A percentile compares a stretch with the other conserved stretches of the same genome.
Evolutionary conservation across 108 stramenopile genomes (phyloP).

Genomic region (Cyclotella choctawhatcheeana): DNA sequence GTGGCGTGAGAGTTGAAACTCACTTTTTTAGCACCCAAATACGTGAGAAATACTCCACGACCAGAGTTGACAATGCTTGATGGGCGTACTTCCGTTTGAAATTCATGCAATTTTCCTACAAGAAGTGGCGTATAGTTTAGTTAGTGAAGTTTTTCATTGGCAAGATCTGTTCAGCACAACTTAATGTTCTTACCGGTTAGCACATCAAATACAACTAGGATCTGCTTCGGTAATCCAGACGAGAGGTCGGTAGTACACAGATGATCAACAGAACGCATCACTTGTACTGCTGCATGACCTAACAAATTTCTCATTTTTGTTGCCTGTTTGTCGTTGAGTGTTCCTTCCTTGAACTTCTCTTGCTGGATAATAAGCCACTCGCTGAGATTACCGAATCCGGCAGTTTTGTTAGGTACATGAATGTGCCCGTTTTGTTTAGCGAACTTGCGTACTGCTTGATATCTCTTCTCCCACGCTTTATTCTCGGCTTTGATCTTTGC

Average conservation of each 20-base stretch:
- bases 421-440: slow-evolving; percentile 2
- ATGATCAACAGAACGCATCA: slow-evolving; percentile 22
- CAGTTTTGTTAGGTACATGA: neutral
- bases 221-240: slow-evolving; percentile 17
- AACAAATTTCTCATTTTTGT: neutral
- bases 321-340: neutral
- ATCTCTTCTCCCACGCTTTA: neutral
- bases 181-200: slow-evolving; percentile 9
- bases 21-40: slow-evolving; percentile 58
- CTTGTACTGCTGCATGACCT: neutral
- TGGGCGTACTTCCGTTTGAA: slow-evolving; percentile 44
- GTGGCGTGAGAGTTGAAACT: neutral
- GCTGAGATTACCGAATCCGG: neutral
- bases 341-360: neutral
- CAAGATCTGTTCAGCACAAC: neutral
- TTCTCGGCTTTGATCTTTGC: neutral
- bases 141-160: too few species aligned
- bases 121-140: too few species aligned
- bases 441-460: slow-evolving; percentile 5
- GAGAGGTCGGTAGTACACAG: slow-evolving; percentile 19
- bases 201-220: slow-evolving; percentile 7
- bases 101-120: slow-evolving; percentile 50
- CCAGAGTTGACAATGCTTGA: slow-evolving; percentile 71
- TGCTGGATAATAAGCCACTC: neutral
- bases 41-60: slow-evolving; percentile 73